These are phyloP conservation scores for Hypsizygus marmoreus DNA, from an alignment of 768 basidiomycete genomes.

Conservation along the genomic window DNA sequence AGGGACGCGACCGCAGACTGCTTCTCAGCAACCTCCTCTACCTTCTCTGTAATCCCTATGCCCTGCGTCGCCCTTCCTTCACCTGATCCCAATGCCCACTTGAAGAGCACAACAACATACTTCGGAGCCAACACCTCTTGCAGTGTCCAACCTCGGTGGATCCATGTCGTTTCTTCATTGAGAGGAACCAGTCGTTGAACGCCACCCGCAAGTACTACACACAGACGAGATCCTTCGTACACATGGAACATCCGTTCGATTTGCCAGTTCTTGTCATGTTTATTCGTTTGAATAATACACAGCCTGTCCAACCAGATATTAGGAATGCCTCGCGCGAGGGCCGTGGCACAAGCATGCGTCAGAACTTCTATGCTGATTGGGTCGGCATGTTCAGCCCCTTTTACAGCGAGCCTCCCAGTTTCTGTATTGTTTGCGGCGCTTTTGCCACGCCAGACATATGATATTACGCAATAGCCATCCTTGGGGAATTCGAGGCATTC, in stretches of 20 bases:
- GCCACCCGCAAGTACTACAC: constrained; percentile 1
- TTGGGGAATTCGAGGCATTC: not conserved
- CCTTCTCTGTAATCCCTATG: not conserved
- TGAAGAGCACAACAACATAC: not conserved
- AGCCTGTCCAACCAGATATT: constrained; percentile 5
- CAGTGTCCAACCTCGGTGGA: constrained; percentile 2
- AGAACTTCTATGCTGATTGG: constrained; percentile 4
- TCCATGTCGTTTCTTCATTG: constrained; percentile 1
- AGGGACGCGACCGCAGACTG: not conserved
- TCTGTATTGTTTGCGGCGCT: not conserved
- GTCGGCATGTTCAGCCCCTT: not conserved
- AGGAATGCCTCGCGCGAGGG: not conserved
- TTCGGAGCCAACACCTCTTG: constrained; percentile 1
- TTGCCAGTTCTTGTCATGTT: constrained; percentile 4
- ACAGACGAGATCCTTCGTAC: not conserved
- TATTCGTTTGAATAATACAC: constrained; percentile 2
- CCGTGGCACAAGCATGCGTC: not conserved
- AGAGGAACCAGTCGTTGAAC: not conserved
- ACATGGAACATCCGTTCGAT: not conserved
- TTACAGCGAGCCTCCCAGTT: not conserved
- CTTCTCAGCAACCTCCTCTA: not conserved
- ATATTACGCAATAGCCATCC: not conserved
- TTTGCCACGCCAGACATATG: constrained; percentile 5
- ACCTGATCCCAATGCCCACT: not conserved
- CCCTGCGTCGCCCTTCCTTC: not conserved